phyloP scores from a whole-genome alignment of 1,284 basidiomycete species.

The Mycosarcoma mackinlayi region DNA sequence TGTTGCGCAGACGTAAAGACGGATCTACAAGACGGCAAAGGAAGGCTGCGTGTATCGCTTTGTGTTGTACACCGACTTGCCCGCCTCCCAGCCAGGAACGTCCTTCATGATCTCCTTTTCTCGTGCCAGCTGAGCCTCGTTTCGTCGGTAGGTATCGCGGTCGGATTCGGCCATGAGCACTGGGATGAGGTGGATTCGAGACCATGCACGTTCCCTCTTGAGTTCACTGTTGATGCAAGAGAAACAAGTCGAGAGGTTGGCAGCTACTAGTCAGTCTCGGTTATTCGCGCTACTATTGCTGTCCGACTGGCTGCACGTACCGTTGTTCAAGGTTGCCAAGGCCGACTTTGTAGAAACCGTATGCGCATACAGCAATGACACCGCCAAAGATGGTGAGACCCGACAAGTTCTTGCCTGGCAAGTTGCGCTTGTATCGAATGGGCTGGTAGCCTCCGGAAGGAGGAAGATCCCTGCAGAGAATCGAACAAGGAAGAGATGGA shows the following conservation, averaged over 20 bases:
- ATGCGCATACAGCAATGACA: constrained; percentile 84
- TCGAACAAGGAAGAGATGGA: background rate
- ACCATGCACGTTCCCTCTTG: constrained; percentile 92
- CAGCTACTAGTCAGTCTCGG: background rate
- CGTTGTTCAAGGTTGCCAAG: constrained; percentile 90
- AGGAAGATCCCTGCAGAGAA: constrained; percentile 84
- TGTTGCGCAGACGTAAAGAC: background rate
- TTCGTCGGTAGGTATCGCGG: constrained; percentile 85
- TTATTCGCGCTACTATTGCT: background rate
- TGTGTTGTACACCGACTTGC: constrained; percentile 87
- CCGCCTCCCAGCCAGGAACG: constrained; percentile 83
- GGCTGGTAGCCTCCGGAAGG: constrained; percentile 91
- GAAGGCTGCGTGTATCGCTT: constrained; percentile 78
- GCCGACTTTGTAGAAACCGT: constrained; percentile 92
- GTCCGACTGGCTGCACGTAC: constrained; percentile 72
- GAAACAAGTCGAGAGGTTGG: background rate
- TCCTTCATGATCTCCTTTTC: constrained; percentile 97
- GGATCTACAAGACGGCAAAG: constrained; percentile 70
- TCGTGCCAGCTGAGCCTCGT: constrained; percentile 80
- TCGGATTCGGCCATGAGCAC: constrained; percentile 88
- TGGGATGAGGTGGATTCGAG: constrained; percentile 92
- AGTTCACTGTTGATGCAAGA: constrained; percentile 78
- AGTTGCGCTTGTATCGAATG: constrained; percentile 94
- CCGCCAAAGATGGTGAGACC: constrained; percentile 86
- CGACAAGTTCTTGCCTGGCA: constrained; percentile 90